A percentile compares a stretch with the other conserved stretches of the same genome.
These are phyloP conservation scores for Carex parvula DNA, from an alignment of 176 grass and related monocot species.

Conservation along the genomic window DNA sequence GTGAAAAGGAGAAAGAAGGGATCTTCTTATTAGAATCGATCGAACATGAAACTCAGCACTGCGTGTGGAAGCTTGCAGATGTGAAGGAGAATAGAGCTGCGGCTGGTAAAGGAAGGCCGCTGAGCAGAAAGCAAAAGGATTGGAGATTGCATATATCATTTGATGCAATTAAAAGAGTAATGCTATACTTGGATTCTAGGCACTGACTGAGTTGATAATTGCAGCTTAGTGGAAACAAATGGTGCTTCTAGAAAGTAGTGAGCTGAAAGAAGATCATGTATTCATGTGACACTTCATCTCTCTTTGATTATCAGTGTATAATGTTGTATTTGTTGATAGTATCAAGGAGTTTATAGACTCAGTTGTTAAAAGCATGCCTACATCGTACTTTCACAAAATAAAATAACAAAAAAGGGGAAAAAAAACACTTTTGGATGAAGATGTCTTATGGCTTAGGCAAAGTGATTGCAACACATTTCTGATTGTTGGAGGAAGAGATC, in stretches of 20 bases:
- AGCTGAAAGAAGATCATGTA: neutral
- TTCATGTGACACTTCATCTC: neutral
- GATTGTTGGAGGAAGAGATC: neutral
- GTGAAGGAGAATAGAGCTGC: slow-evolving; percentile 70
- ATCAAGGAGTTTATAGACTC: neutral
- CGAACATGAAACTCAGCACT: slow-evolving; percentile 38
- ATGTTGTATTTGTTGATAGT: neutral
- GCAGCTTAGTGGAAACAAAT: neutral
- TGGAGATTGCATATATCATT: slow-evolving; percentile 75
- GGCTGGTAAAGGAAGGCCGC: slow-evolving; percentile 69
- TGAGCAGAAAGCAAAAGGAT: slow-evolving; percentile 82
- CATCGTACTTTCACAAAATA: no score
- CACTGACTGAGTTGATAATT: neutral
- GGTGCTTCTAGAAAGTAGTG: neutral
- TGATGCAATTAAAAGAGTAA: slow-evolving; percentile 50
- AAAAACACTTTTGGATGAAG: neutral
- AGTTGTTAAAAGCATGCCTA: neutral
- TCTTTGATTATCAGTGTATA: neutral
- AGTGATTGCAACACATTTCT: neutral
- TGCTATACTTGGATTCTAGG: slow-evolving; percentile 56
- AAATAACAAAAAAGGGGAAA: neutral
- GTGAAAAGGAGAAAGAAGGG: slow-evolving; percentile 43
- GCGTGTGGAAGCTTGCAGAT: slow-evolving; percentile 81
- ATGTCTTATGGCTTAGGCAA: neutral
- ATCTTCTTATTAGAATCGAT: slow-evolving; percentile 56